A percentile compares a stretch with the other conserved stretches of the same genome.
Conservation (phyloP, 164 flowering plant genomes). For the Malania oleifera region DNA sequence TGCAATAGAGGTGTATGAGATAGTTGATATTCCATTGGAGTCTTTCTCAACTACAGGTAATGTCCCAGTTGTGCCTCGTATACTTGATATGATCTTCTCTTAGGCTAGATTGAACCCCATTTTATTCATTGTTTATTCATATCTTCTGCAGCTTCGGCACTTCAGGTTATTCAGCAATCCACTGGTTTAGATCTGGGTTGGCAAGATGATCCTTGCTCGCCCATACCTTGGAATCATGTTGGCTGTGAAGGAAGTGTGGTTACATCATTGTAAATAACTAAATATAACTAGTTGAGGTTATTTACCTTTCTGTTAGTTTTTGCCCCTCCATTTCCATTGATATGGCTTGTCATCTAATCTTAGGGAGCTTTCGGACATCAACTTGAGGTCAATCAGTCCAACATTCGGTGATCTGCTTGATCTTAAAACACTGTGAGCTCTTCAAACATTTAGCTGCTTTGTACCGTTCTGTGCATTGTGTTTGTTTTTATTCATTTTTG, state of each 20-base stretch:
- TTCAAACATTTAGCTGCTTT: background rate
- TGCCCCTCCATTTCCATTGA: slow-evolving; percentile 1
- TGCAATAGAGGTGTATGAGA: slow-evolving; percentile 78
- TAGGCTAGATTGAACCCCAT: slow-evolving; percentile 3
- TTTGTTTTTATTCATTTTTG: background rate
- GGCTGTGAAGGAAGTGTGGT: slow-evolving; percentile 69
- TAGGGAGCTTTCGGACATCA: slow-evolving; percentile 59
- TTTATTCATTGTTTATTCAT: background rate
- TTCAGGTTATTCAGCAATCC: slow-evolving; percentile 70
- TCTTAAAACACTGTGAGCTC: slow-evolving; percentile 60
- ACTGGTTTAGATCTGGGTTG: slow-evolving; percentile 71
- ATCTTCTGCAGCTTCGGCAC: slow-evolving; percentile 67
- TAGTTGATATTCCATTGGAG: slow-evolving; percentile 61
- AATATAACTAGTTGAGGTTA: background rate
- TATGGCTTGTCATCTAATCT: background rate
- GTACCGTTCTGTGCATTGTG: background rate
- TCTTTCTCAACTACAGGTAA: slow-evolving; percentile 79
- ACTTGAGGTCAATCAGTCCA: slow-evolving; percentile 65
- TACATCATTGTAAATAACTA: slow-evolving; percentile 65
- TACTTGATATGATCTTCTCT: background rate
- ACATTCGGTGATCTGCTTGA: slow-evolving; percentile 75
- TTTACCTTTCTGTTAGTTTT: background rate
- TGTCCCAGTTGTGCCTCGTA: background rate
- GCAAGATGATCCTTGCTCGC: slow-evolving; percentile 90
- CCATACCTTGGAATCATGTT: slow-evolving; percentile 65